Evolutionary conservation across 179 eudicot species (phyloP).

Genomic region (Heliamphora pulchella): DNA sequence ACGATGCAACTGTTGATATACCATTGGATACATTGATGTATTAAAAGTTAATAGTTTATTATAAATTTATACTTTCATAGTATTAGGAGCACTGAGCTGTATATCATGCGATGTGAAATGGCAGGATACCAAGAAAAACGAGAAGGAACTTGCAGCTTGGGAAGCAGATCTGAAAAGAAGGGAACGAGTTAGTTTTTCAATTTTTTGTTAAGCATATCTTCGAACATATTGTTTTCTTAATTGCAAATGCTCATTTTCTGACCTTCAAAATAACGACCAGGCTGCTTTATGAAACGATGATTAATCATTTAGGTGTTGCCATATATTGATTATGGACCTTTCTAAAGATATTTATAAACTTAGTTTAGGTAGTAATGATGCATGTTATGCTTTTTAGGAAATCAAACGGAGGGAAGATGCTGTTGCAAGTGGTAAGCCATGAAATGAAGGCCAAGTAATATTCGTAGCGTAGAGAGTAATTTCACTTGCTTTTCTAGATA

Average conservation of each 20-base stretch:
- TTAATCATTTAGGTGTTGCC: background rate
- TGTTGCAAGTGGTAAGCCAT: slow-evolving; percentile 55
- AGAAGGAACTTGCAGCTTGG: slow-evolving; percentile 66
- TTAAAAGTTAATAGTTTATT: background rate
- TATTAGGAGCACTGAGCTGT: slow-evolving; percentile 7
- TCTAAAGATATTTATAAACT: background rate
- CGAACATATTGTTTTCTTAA: background rate
- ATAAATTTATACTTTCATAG: background rate
- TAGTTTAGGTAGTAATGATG: slow-evolving; percentile 1
- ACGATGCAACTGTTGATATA: slow-evolving; percentile 78
- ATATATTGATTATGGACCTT: background rate
- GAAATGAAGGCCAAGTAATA: background rate
- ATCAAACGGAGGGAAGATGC: slow-evolving; percentile 85
- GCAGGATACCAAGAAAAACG: slow-evolving; percentile 65
- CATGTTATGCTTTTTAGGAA: slow-evolving; percentile 39
- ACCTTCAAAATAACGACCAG: slow-evolving; percentile 4
- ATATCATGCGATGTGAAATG: slow-evolving; percentile 15
- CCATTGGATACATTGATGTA: slow-evolving; percentile 41
- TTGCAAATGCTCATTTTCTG: background rate
- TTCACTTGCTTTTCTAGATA: background rate
- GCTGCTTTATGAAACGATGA: background rate
- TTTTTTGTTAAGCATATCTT: slow-evolving; percentile 3
- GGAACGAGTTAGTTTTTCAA: slow-evolving; percentile 53
- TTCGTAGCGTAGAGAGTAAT: background rate
- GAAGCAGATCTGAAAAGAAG: slow-evolving; percentile 69